Evolutionary conservation across 83 land plant genomes (phyloP).

Genomic region (Diphasiastrum complanatum): DNA sequence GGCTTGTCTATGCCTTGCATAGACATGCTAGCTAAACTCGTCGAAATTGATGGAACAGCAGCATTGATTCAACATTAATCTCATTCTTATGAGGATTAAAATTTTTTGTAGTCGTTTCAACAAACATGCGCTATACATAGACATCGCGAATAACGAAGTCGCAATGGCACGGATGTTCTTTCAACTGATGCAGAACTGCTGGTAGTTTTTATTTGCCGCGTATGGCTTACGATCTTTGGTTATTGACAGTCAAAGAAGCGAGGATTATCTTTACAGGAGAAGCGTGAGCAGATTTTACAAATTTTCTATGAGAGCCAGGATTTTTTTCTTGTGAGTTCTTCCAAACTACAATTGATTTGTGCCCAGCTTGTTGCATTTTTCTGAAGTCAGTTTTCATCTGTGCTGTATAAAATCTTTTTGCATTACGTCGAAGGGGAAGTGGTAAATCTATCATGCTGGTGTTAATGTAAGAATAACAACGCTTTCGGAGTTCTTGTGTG

Average conservation of each 20-base stretch:
- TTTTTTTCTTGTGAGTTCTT: slow-evolving; percentile 64
- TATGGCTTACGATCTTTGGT: no score
- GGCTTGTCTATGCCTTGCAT: no score
- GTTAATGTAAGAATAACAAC: neutral
- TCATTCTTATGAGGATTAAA: no score
- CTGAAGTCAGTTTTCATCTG: neutral
- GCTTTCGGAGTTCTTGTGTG: neutral
- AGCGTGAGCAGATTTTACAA: slow-evolving; percentile 76
- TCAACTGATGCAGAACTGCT: no score
- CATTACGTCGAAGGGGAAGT: neutral
- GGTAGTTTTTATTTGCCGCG: no score
- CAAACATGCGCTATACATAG: no score
- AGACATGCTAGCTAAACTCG: no score
- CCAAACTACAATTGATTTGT: neutral
- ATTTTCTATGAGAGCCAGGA: slow-evolving; percentile 76
- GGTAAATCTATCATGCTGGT: neutral
- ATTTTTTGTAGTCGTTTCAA: no score
- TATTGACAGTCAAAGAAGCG: slow-evolving; percentile 86
- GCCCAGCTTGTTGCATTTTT: neutral
- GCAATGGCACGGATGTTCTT: no score
- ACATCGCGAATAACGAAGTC: no score
- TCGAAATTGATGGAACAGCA: no score
- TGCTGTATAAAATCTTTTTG: neutral
- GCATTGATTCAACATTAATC: no score
- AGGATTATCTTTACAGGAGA: slow-evolving; percentile 87